These are phyloP conservation scores for Laguncularia racemosa DNA, from an alignment of 345 rosid genomes.

Conservation along the genomic window DNA sequence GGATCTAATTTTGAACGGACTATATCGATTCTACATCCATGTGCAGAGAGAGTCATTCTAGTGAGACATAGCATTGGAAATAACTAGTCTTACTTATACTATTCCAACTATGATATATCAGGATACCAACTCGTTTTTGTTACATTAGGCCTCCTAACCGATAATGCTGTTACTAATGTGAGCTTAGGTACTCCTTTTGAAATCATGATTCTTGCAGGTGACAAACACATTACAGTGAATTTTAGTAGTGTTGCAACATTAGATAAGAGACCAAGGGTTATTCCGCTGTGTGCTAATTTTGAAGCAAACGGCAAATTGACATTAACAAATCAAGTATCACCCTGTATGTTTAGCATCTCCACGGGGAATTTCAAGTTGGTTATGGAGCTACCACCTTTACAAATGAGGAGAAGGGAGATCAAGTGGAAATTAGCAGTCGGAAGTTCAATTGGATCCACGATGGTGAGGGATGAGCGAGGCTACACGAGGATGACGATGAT, in stretches of 20 bases:
- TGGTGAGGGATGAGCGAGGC: no score
- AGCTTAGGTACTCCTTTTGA: conserved; percentile 38
- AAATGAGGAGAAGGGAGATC: conserved; percentile 37
- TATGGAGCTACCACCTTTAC: conserved; percentile 13
- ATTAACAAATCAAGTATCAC: conserved; percentile 35
- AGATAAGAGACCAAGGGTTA: conserved; percentile 22
- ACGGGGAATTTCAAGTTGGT: conserved; percentile 87
- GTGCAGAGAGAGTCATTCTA: conserved; percentile 71
- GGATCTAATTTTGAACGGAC: no score
- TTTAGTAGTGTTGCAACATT: conserved; percentile 30
- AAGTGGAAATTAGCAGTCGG: conserved; percentile 77
- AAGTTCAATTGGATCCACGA: conserved; percentile 57
- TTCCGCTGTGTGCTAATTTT: conserved; percentile 64
- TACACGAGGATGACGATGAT: no score
- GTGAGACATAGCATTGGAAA: conserved; percentile 60
- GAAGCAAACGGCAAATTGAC: conserved; percentile 55
- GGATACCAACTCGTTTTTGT: conserved; percentile 78
- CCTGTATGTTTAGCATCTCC: conserved; percentile 39
- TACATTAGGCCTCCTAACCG: conserved; percentile 71
- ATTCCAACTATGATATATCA: conserved; percentile 61
- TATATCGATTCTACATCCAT: no score
- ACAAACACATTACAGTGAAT: conserved; percentile 53
- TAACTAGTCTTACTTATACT: conserved; percentile 71
- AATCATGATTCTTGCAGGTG: conserved; percentile 39
- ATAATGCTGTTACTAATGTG: conserved; percentile 36